Evolutionary conservation across 129 eudicot genomes (phyloP).

Genomic region (Oenanthe sinensis): DNA sequence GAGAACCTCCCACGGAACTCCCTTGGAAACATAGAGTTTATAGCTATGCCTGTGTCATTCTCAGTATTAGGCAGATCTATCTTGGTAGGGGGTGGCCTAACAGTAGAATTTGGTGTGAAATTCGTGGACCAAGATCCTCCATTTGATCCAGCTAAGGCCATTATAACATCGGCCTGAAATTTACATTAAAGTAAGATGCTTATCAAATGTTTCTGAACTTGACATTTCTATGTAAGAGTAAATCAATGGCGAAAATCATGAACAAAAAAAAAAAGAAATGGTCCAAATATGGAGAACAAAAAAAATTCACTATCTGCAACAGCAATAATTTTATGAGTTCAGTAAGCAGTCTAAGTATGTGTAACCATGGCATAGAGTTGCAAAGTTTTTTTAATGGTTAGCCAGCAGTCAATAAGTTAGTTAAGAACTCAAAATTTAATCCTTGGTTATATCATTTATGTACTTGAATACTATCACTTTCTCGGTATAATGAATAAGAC

Average conservation of each 20-base stretch:
- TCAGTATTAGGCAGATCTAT: slow-evolving; percentile 27
- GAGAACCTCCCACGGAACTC: slow-evolving; percentile 33
- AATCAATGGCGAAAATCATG: background rate
- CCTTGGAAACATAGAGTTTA: slow-evolving; percentile 21
- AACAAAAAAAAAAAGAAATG: background rate
- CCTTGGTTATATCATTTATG: background rate
- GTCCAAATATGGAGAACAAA: background rate
- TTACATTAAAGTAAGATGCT: background rate
- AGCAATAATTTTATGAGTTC: background rate
- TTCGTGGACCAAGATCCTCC: slow-evolving; percentile 98
- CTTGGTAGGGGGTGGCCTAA: slow-evolving; percentile 37
- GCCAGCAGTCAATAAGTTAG: background rate
- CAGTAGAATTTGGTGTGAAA: slow-evolving; percentile 39
- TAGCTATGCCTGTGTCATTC: slow-evolving; percentile 22
- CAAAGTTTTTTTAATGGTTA: background rate
- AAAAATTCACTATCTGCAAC: background rate
- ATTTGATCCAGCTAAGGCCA: slow-evolving; percentile 84
- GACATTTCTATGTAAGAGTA: too few relatives aligned
- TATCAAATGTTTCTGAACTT: slow-evolving; percentile 4
- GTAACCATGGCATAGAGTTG: background rate
- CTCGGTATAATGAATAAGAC: background rate
- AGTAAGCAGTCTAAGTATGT: background rate
- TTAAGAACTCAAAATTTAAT: background rate
- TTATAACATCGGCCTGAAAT: slow-evolving; percentile 87
- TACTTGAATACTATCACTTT: background rate